These are phyloP conservation scores for Leptographium galeiforme DNA, from an alignment of 2,329 filamentous ascomycete species.

Conservation along the genomic window DNA sequence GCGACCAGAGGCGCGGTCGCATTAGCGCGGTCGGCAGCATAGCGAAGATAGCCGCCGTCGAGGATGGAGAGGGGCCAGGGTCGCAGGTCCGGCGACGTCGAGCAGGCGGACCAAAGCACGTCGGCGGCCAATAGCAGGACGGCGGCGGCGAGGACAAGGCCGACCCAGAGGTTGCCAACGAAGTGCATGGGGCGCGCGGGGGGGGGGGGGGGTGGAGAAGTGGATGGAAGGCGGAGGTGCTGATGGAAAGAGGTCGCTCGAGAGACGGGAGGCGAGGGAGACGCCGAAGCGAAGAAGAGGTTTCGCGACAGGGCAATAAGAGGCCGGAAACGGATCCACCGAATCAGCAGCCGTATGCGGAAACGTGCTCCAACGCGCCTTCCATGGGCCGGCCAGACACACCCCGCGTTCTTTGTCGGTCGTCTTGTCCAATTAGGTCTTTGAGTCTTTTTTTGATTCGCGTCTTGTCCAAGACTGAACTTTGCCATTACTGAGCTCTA, in stretches of 20 bases:
- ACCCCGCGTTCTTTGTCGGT: too few relatives aligned
- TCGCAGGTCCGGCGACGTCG: background rate
- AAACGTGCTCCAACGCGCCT: background rate
- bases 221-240: too few relatives aligned
- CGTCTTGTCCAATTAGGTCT: too few relatives aligned
- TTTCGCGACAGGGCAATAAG: too few relatives aligned
- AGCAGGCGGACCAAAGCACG: background rate
- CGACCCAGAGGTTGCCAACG: conserved; percentile 2
- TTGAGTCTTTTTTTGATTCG: too few relatives aligned
- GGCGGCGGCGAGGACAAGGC: conserved; percentile 3
- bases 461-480: too few relatives aligned
- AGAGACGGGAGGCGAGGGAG: background rate
- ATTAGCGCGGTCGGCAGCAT: background rate
- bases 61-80: background rate
- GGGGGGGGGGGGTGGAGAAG: too few relatives aligned
- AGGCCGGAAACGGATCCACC: background rate
- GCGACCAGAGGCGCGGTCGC: background rate
- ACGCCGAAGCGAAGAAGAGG: too few relatives aligned
- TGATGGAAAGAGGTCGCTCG: background rate
- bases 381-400: too few relatives aligned
- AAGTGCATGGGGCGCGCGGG: background rate
- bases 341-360: background rate
- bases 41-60: background rate
- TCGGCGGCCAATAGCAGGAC: conserved; percentile 4
- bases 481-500: too few relatives aligned